Evolutionary conservation across 2,329 filamentous ascomycete genomes (phyloP).

Genomic region (Diaporthe caulivora): DNA sequence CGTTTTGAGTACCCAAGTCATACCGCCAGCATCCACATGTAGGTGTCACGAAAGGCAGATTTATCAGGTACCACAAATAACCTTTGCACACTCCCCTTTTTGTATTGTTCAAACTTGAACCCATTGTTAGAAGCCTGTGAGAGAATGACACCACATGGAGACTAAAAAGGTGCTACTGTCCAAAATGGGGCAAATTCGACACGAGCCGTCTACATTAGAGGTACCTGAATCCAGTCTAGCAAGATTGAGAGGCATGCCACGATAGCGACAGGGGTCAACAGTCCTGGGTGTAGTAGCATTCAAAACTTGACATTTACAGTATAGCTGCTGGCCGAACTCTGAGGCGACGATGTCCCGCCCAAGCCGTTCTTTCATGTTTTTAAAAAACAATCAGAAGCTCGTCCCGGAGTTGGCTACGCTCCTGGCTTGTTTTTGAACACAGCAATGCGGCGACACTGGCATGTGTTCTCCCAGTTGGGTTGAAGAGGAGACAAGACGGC

Average conservation of each 20-base stretch:
- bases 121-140: not conserved
- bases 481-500: conserved; percentile 1
- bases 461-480: not conserved
- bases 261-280: not conserved
- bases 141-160: not conserved
- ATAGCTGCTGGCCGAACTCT: not conserved
- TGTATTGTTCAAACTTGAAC: not conserved
- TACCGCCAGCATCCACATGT: not conserved
- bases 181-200: not conserved
- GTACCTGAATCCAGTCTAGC: not conserved
- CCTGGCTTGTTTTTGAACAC: not conserved
- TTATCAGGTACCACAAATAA: not conserved
- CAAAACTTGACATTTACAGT: not conserved
- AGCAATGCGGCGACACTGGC: not conserved
- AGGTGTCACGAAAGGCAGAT: not conserved
- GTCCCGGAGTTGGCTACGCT: not conserved
- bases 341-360: not conserved
- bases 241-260: no score
- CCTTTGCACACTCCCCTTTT: not conserved
- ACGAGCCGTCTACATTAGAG: not conserved
- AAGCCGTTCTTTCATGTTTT: not conserved
- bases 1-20: not conserved
- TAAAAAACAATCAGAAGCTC: not conserved
- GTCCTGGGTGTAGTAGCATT: no score
- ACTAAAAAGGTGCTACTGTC: not conserved